These are phyloP conservation scores for Blastosporella zonata DNA, from an alignment of 1,284 basidiomycete species.

Conservation along the genomic window DNA sequence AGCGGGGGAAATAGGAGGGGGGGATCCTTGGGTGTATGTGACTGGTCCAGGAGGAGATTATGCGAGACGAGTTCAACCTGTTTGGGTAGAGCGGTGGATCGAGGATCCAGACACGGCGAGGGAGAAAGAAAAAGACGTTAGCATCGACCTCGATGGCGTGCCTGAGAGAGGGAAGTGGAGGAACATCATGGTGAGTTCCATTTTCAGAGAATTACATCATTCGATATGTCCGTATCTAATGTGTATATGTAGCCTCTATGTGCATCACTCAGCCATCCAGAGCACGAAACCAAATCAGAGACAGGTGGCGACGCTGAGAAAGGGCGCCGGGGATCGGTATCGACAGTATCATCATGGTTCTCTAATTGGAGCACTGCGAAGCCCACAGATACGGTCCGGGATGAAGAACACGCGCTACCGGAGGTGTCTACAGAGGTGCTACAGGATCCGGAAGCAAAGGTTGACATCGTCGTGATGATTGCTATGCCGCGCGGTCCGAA, in stretches of 20 bases:
- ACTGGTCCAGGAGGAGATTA: conserved; percentile 2
- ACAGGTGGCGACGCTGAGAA: not conserved
- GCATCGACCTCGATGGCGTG: not conserved
- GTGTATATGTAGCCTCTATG: conserved; percentile 4
- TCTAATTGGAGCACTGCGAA: not conserved
- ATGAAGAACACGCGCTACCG: not conserved
- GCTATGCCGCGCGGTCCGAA: conserved; percentile 25
- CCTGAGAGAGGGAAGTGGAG: not conserved
- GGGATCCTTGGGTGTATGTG: conserved; percentile 10
- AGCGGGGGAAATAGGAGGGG: conserved; percentile 13
- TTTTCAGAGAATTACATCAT: not conserved
- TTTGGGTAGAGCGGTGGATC: conserved; percentile 12
- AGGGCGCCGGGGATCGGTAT: conserved; percentile 1
- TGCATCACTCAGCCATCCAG: not conserved
- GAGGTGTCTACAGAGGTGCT: conserved; percentile 1
- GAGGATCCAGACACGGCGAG: not conserved
- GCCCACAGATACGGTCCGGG: not conserved
- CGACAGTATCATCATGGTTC: conserved; percentile 10
- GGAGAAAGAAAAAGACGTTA: not conserved
- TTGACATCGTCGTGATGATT: conserved; percentile 30
- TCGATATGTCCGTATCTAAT: not conserved
- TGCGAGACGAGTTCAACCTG: conserved; percentile 1
- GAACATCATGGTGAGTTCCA: conserved; percentile 4
- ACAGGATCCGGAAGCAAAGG: conserved; percentile 12
- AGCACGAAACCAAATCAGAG: not conserved